Evolutionary conservation across 129 eudicot genomes (phyloP).

Genomic region (Daucus carota): DNA sequence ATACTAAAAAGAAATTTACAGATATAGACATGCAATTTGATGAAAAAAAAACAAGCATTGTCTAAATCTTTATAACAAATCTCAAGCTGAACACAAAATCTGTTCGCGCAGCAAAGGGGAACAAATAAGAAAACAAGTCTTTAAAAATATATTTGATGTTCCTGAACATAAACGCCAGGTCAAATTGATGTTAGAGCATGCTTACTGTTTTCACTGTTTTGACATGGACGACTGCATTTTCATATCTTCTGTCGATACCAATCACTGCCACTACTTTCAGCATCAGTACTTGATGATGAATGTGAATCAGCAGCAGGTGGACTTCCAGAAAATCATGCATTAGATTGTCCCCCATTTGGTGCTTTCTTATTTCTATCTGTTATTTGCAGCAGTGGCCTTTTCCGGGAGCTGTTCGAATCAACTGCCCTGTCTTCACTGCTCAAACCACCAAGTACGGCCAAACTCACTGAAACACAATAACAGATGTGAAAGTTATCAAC

Average conservation of each 20-base stretch:
- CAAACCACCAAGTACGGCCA: neutral
- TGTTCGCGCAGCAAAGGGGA: neutral
- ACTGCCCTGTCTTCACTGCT: neutral
- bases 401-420: neutral
- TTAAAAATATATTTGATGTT: neutral
- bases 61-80: neutral
- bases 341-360: neutral
- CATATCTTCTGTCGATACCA: neutral
- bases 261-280: neutral
- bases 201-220: neutral
- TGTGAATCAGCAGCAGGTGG: neutral
- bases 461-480: slow-evolving; percentile 3
- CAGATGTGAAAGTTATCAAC: neutral
- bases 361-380: neutral
- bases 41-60: neutral
- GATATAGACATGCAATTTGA: neutral
- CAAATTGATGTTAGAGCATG: neutral
- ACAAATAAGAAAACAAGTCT: neutral
- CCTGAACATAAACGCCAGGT: neutral
- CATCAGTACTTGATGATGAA: neutral
- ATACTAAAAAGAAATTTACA: neutral
- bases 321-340: neutral
- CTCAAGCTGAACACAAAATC: neutral
- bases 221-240: neutral
- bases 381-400: neutral